A percentile compares a stretch with the other conserved stretches of the same genome.
Evolutionary conservation across 768 basidiomycete species (phyloP).

Genomic region (Pleurotus giganteus): DNA sequence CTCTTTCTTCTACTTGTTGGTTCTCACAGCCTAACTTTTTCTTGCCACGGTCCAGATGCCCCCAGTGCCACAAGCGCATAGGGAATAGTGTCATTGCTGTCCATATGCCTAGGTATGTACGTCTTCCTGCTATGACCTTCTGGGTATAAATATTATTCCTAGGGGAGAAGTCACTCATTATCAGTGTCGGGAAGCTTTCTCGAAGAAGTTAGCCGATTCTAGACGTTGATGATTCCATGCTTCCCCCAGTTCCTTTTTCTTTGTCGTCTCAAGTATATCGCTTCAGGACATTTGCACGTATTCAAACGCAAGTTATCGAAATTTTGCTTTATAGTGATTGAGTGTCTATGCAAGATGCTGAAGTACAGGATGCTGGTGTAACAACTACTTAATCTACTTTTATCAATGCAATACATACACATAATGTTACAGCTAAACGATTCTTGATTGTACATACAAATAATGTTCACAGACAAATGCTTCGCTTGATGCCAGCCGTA

Average conservation of each 20-base stretch:
- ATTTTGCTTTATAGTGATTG: background rate
- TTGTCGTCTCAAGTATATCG: background rate
- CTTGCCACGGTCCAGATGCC: conserved; percentile 58
- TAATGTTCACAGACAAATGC: conserved; percentile 38
- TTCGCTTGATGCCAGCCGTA: conserved; percentile 52
- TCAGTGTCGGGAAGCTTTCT: conserved; percentile 87
- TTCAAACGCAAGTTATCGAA: background rate
- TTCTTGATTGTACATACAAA: background rate
- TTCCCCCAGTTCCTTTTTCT: background rate
- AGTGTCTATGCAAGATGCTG: background rate
- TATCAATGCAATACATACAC: conserved; percentile 4
- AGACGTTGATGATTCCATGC: conserved; percentile 21
- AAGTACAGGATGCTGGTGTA: background rate
- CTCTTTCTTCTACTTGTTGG: conserved; percentile 10
- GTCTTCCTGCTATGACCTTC: too few relatives aligned
- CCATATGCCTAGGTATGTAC: conserved; percentile 76
- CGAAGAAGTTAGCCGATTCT: conserved; percentile 48
- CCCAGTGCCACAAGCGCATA: conserved; percentile 92
- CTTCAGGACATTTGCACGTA: background rate
- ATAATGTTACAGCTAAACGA: conserved; percentile 2
- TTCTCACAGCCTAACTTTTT: conserved; percentile 1
- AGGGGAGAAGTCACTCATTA: conserved; percentile 98
- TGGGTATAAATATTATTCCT: conserved; percentile 7
- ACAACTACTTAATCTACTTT: conserved; percentile 7
- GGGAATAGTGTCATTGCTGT: conserved; percentile 94